Conservation (phyloP, 345 rosid species). For the Populus tremula region DNA sequence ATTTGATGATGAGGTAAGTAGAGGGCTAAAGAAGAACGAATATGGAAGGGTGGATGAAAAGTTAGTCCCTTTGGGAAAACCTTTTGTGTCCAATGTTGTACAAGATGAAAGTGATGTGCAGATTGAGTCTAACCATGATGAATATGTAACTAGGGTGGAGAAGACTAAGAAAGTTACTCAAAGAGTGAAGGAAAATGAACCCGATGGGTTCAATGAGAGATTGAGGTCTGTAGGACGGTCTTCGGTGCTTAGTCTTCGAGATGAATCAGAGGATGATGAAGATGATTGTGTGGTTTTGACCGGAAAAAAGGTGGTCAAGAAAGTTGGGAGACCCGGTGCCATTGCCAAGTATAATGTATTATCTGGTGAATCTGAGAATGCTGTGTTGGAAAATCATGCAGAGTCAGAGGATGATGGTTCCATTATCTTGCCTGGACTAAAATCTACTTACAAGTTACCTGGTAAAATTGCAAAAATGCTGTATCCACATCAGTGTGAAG, state of each 20-base stretch:
- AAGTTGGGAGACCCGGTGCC: conserved; percentile 20
- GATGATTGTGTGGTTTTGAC: conserved; percentile 41
- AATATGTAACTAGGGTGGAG: conserved; percentile 21
- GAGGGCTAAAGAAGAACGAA: conserved; percentile 17
- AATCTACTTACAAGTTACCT: conserved; percentile 48
- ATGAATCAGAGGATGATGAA: conserved; percentile 35
- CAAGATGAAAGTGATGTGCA: conserved; percentile 12
- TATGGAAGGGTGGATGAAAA: conserved; percentile 16
- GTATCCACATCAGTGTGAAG: conserved; percentile 85
- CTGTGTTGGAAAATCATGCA: conserved; percentile 33
- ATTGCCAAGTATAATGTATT: conserved; percentile 31
- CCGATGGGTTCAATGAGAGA: conserved; percentile 30
- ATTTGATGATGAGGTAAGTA: conserved; percentile 12
- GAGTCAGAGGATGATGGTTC: conserved; percentile 48
- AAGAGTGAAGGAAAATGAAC: conserved; percentile 31
- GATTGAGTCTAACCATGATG: conserved; percentile 15
- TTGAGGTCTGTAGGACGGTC: conserved; percentile 42
- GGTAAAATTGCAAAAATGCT: conserved; percentile 60
- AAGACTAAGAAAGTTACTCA: conserved; percentile 24
- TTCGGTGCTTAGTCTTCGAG: conserved; percentile 31
- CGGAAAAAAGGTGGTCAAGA: conserved; percentile 26
- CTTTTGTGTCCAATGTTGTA: conserved; percentile 32
- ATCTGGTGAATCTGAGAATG: conserved; percentile 23
- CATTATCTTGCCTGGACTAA: conserved; percentile 49
- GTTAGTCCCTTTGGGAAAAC: conserved; percentile 24